Conservation (phyloP, 257 asterid species). For the Galeopsis tetrahit region DNA sequence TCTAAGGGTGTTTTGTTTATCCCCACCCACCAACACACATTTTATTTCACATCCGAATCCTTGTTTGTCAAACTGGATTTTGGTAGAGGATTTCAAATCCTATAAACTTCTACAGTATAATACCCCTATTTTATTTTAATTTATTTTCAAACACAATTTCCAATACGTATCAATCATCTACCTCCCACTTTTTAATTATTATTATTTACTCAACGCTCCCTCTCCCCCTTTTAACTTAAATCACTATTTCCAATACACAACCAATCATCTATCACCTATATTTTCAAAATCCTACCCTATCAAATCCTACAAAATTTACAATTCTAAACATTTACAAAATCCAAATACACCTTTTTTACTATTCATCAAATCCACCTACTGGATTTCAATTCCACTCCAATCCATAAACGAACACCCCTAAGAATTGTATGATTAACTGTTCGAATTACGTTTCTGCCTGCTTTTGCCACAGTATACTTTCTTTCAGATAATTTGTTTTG, state of each 20-base stretch:
- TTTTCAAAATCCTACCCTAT: no score
- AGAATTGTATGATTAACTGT: background rate
- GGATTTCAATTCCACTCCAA: no score
- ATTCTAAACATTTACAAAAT: background rate
- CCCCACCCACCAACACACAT: no score
- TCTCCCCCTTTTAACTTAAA: background rate
- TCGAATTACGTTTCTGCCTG: background rate
- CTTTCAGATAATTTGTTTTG: constrained; percentile 29
- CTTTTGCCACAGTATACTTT: background rate
- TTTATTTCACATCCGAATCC: no score
- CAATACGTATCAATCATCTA: background rate
- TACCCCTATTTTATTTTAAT: background rate
- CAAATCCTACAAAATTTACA: background rate
- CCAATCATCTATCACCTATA: background rate
- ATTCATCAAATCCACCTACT: background rate
- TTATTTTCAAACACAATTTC: background rate
- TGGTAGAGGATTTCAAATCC: background rate
- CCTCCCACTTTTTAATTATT: background rate
- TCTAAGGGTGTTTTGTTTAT: constrained; percentile 1
- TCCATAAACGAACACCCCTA: background rate
- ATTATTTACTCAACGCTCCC: background rate
- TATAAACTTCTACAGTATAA: background rate
- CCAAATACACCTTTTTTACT: background rate
- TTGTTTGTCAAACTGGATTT: no score
- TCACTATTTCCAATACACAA: background rate